A percentile compares a stretch with the other conserved stretches of the same genome.
Conservation (phyloP, 352 stramenopile species). For the Lagenidium giganteum region DNA sequence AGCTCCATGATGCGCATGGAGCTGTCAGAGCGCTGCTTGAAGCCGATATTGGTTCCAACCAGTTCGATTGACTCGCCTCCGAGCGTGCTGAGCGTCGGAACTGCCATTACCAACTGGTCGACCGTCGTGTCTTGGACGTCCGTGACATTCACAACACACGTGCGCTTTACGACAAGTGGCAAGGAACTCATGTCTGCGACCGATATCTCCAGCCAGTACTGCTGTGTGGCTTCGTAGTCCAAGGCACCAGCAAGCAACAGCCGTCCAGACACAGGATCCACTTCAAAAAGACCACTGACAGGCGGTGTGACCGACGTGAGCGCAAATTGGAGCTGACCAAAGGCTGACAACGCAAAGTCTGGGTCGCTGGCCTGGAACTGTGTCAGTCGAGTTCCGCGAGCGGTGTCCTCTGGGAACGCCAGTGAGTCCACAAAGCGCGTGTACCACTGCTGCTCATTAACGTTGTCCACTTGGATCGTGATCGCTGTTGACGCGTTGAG, state of each 20-base stretch:
- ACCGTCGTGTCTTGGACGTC: constrained; percentile 26
- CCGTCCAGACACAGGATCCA: constrained; percentile 24
- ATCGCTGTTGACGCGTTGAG: constrained; percentile 19
- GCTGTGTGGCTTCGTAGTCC: constrained; percentile 47
- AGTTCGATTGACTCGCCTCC: constrained; percentile 33
- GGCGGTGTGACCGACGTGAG: constrained; percentile 25
- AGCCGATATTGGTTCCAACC: constrained; percentile 47
- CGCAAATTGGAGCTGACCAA: constrained; percentile 27
- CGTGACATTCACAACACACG: constrained; percentile 5
- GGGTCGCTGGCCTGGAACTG: constrained; percentile 26
- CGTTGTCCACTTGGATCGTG: constrained; percentile 32
- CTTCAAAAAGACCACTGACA: constrained; percentile 22
- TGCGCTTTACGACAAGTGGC: constrained; percentile 3
- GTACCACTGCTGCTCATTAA: constrained; percentile 48
- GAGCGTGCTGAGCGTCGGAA: constrained; percentile 20
- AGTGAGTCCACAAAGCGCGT: constrained; percentile 16
- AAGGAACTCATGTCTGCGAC: constrained; percentile 26
- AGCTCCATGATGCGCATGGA: constrained; percentile 32
- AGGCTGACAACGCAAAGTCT: constrained; percentile 24
- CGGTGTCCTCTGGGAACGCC: constrained; percentile 28
- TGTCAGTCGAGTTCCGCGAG: constrained; percentile 20
- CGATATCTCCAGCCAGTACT: constrained; percentile 28
- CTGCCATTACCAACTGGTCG: constrained; percentile 8
- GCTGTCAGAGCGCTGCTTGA: constrained; percentile 36
- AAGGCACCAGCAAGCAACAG: constrained; percentile 24